Conservation (phyloP, 2,329 filamentous ascomycete species). For the Coniochaeta ligniaria region DNA sequence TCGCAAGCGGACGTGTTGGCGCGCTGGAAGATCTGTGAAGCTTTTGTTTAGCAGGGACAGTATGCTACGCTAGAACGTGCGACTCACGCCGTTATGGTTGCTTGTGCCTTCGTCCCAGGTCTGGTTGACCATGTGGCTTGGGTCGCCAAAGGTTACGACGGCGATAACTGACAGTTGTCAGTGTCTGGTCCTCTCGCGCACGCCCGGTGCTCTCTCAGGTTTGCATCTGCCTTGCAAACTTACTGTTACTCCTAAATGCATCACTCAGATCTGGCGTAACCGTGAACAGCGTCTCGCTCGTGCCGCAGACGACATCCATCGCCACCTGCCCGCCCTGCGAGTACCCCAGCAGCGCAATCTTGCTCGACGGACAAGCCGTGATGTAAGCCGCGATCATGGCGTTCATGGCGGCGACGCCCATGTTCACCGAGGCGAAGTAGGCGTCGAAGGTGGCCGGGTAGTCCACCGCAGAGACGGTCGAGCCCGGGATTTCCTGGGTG, state of each 20-base stretch:
- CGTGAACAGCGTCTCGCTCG: slow-evolving; percentile 6
- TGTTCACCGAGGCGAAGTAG: slow-evolving; percentile 12
- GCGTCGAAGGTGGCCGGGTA: slow-evolving; percentile 17
- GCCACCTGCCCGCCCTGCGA: slow-evolving; percentile 17
- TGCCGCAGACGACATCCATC: slow-evolving; percentile 16
- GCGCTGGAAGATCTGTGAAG: slow-evolving; percentile 16
- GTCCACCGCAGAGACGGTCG: slow-evolving; percentile 12
- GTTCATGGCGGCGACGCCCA: slow-evolving; percentile 11
- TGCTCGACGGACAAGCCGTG: slow-evolving; percentile 12
- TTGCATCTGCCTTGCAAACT: neutral
- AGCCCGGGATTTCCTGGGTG: slow-evolving; percentile 11
- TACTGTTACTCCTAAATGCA: slow-evolving; percentile 4
- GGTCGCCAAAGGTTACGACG: slow-evolving; percentile 16
- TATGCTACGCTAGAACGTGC: neutral
- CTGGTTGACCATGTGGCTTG: slow-evolving; percentile 8
- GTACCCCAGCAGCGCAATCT: slow-evolving; percentile 18
- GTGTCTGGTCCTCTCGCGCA: neutral
- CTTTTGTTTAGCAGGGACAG: neutral
- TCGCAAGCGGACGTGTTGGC: slow-evolving; percentile 11
- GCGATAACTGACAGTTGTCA: slow-evolving; percentile 13
- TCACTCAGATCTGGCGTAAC: slow-evolving; percentile 7
- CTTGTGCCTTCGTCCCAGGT: slow-evolving; percentile 15
- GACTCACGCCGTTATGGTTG: slow-evolving; percentile 13
- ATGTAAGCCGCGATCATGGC: slow-evolving; percentile 10
- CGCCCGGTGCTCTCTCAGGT: neutral